Evolutionary conservation across 2,329 filamentous ascomycete genomes (phyloP).

Genomic region (Domatiomyces catenatus): DNA sequence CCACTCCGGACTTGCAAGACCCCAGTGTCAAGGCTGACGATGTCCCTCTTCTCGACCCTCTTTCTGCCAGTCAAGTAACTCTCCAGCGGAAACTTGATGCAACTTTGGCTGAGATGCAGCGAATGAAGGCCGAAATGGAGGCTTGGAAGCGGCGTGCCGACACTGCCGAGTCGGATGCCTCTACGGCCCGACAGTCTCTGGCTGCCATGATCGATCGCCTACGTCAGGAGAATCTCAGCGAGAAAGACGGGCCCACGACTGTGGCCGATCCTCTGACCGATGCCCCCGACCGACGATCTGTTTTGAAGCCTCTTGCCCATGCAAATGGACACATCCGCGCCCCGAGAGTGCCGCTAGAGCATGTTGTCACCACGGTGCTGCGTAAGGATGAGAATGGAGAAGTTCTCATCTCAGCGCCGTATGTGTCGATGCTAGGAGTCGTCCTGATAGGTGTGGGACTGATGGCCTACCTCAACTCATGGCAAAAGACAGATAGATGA

Average conservation of each 20-base stretch:
- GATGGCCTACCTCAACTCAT: constrained; percentile 77
- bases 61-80: constrained; percentile 20
- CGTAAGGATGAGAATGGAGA: constrained; percentile 27
- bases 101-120: constrained; percentile 65
- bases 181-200: constrained; percentile 55
- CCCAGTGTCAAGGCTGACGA: constrained; percentile 21
- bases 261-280: constrained; percentile 27
- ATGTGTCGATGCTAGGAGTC: constrained; percentile 68
- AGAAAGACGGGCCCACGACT: constrained; percentile 30
- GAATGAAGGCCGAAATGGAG: constrained; percentile 66
- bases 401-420: constrained; percentile 46
- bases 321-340: constrained; percentile 35
- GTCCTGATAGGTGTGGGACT: constrained; percentile 66
- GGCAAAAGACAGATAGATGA: constrained; percentile 46
- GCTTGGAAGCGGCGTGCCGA: constrained; percentile 64
- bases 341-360: constrained; percentile 26
- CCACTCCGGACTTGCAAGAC: constrained; percentile 15
- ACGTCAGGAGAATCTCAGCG: constrained; percentile 44
- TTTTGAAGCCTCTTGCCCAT: constrained; percentile 9
- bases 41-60: constrained; percentile 18
- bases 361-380: constrained; percentile 24
- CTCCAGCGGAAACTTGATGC: constrained; percentile 58
- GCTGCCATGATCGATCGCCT: constrained; percentile 80
- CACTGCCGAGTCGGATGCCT: constrained; percentile 61
- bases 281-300: constrained; percentile 20